Evolutionary conservation across 345 rosid species (phyloP), one percentile per base, ranked within the genome.

Genomic region (Sapria himalayana): DNA sequence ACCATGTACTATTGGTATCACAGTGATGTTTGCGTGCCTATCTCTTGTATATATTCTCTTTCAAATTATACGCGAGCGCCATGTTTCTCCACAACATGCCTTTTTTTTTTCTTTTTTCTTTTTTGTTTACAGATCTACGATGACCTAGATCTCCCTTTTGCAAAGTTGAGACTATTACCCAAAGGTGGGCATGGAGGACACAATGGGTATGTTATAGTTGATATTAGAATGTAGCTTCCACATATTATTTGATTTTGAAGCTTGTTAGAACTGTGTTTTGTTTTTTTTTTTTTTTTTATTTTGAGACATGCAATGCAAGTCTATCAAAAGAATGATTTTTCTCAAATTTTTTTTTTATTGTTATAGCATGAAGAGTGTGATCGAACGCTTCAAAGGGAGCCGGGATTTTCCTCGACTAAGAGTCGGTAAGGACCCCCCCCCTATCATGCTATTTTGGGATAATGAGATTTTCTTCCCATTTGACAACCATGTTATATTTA

Each of bases 141-240:
- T 50, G 98, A 89, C 63, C 52, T 89, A 34, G 98, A 89, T 70
- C 66, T 89, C 48, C 92, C 98, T 29, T 82, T 89, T 59, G 91
- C 73, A 21, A 82, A 76, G 64, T 45, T 89, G 51, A 74, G 93
- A 45, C 58, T 89, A 47, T 52, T 89, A 66, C 98, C 98, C 14
- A 89, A 89, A 73, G 98, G 98, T 51, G 98, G 98, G 44, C 98
- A 82, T 52, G 95, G 98, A 15, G 98, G 98, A 41, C 93, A 89
- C 48, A 89, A 82, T 10, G 98, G 98, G 95, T 89, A 70, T 55
- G 23, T 8, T 19, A 20, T 33, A 15, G 8, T 25, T 25, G 17
- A 14, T 34, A n/a, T n/a, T n/a, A n/a, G n/a, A n/a, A n/a, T n/a
- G n/a, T n/a, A n/a, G n/a, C n/a, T n/a, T n/a, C n/a, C n/a, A n/a